Conservation (phyloP, 805 yeast species). For the Pichia pseudocactophila region DNA sequence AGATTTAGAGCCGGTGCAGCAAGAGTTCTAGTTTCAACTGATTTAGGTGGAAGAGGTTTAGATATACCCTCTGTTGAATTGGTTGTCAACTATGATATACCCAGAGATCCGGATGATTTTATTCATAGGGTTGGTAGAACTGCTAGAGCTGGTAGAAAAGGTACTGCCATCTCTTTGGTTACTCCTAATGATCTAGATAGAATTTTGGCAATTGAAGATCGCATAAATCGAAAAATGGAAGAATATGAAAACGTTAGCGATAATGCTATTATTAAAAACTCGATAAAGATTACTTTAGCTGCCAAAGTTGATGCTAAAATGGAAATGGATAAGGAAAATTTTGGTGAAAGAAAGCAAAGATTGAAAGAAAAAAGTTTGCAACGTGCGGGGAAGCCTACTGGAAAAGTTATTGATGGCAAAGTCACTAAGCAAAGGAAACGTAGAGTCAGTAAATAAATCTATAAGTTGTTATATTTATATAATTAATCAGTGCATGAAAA, state of each 20-base stretch:
- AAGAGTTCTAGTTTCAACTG: slow-evolving; percentile 86
- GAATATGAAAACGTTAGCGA: slow-evolving; percentile 65
- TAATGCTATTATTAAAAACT: slow-evolving; percentile 58
- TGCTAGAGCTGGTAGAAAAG: slow-evolving; percentile 92
- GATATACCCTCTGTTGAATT: slow-evolving; percentile 77
- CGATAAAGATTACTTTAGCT: slow-evolving; percentile 58
- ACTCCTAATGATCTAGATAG: slow-evolving; percentile 80
- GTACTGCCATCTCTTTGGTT: slow-evolving; percentile 74
- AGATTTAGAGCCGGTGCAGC: slow-evolving; percentile 94
- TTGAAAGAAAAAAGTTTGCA: slow-evolving; percentile 15
- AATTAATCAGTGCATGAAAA: not conserved
- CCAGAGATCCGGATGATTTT: slow-evolving; percentile 77
- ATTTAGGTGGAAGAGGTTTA: slow-evolving; percentile 84
- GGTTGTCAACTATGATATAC: slow-evolving; percentile 71
- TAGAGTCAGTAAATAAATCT: not conserved
- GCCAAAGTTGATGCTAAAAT: slow-evolving; percentile 87
- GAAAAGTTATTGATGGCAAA: slow-evolving; percentile 1
- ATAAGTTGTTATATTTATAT: not conserved
- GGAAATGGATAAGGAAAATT: slow-evolving; percentile 89
- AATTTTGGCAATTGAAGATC: slow-evolving; percentile 75
- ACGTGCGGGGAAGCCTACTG: slow-evolving; percentile 1
- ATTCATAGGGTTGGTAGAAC: slow-evolving; percentile 92
- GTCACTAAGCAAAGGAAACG: slow-evolving; percentile 3
- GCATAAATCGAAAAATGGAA: slow-evolving; percentile 75
- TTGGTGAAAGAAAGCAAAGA: slow-evolving; percentile 50